Conservation (phyloP, 2,329 filamentous ascomycete species). For the Paracorniculantispora psalliotae region DNA sequence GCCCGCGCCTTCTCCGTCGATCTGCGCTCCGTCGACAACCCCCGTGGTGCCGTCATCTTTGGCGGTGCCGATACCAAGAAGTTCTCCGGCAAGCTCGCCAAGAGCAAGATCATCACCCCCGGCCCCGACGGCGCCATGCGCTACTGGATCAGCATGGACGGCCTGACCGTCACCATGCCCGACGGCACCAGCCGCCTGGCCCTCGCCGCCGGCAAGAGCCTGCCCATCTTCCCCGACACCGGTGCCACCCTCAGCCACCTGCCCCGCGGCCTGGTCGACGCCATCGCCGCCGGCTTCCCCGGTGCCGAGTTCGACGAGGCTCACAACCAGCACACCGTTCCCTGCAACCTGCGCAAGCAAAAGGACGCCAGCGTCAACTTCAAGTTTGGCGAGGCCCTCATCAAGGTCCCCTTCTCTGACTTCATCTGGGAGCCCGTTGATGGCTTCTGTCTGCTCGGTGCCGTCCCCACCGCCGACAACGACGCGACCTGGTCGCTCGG, state of each 20-base stretch:
- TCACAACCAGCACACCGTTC: conserved; percentile 42
- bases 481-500: conserved; percentile 1
- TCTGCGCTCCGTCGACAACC: conserved; percentile 55
- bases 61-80: conserved; percentile 63
- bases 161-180: conserved; percentile 38
- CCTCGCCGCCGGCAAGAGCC: conserved; percentile 30
- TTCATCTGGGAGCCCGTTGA: conserved; percentile 35
- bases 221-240: conserved; percentile 64
- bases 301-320: conserved; percentile 28
- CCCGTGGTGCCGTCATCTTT: conserved; percentile 61
- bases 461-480: background rate
- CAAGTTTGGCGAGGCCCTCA: conserved; percentile 41
- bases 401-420: conserved; percentile 46
- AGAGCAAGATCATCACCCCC: conserved; percentile 55
- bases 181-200: conserved; percentile 14
- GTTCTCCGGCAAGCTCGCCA: conserved; percentile 54
- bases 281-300: conserved; percentile 46
- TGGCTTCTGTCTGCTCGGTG: conserved; percentile 3
- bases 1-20: conserved; percentile 62
- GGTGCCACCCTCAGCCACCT: conserved; percentile 66
- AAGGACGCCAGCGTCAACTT: conserved; percentile 45
- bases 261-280: conserved; percentile 49
- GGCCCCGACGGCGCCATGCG: conserved; percentile 51
- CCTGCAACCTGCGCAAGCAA: conserved; percentile 38
- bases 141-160: conserved; percentile 48